A percentile compares a stretch with the other conserved stretches of the same genome.
phyloP scores from a whole-genome alignment of 108 stramenopile genomes.

The Tribonema minus region DNA sequence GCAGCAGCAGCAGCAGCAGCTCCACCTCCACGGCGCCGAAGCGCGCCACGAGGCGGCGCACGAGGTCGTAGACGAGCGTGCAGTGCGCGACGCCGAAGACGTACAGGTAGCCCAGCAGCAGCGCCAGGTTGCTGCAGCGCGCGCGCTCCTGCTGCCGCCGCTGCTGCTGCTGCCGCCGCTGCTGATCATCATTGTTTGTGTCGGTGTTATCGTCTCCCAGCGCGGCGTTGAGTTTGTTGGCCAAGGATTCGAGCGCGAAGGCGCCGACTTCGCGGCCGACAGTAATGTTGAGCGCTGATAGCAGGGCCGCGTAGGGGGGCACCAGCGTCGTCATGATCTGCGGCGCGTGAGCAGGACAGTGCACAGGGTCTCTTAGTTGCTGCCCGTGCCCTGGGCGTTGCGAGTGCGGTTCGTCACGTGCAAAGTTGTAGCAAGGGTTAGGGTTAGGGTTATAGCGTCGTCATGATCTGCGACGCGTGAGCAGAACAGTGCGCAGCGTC shows the following conservation, averaged over 20 bases:
- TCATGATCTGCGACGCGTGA: slow-evolving; percentile 41
- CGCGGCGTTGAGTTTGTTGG: slow-evolving; percentile 46
- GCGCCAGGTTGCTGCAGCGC: slow-evolving; percentile 71
- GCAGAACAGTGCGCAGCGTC: no score
- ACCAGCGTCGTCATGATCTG: slow-evolving; percentile 44
- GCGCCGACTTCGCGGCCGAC: slow-evolving; percentile 64
- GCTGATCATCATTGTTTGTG: no score
- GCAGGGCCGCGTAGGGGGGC: slow-evolving; percentile 43
- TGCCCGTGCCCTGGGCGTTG: no score
- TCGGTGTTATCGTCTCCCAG: background rate
- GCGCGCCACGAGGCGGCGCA: slow-evolving; percentile 69
- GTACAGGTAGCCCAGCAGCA: slow-evolving; percentile 85
- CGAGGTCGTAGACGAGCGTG: slow-evolving; percentile 77
- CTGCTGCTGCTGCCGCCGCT: background rate
- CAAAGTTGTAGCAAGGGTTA: slow-evolving; percentile 44
- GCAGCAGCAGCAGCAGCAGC: slow-evolving; percentile 72
- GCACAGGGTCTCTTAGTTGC: no score
- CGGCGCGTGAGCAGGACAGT: no score
- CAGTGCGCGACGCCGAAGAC: slow-evolving; percentile 79
- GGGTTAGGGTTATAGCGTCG: slow-evolving; percentile 28
- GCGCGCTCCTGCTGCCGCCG: slow-evolving; percentile 56
- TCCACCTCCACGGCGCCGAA: slow-evolving; percentile 74
- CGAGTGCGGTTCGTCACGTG: no score
- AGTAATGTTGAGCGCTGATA: slow-evolving; percentile 47
- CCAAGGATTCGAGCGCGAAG: slow-evolving; percentile 54